Conservation (phyloP, 2,329 filamentous ascomycete species). For the Harringtonia aguacate region DNA sequence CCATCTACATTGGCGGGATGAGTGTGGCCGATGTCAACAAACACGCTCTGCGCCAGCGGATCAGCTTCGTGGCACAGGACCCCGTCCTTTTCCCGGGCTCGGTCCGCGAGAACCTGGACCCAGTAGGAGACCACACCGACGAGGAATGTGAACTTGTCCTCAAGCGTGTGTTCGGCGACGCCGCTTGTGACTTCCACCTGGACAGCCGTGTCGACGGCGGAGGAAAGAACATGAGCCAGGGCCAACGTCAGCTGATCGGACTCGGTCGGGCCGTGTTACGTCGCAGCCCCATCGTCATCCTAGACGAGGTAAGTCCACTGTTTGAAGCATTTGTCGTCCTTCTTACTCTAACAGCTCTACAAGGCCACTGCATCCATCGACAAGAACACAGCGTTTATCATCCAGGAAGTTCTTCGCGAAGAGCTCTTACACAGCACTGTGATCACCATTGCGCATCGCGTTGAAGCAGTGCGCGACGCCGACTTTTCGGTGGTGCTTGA, state of each 20-base stretch:
- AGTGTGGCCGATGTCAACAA: conserved; percentile 44
- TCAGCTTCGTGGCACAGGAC: conserved; percentile 55
- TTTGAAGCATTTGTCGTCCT: neutral
- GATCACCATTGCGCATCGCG: conserved; percentile 55
- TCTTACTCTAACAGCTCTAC: conserved; percentile 2
- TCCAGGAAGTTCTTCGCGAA: conserved; percentile 45
- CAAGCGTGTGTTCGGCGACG: conserved; percentile 43
- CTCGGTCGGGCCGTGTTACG: conserved; percentile 50
- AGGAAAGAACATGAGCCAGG: conserved; percentile 51
- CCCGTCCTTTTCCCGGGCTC: conserved; percentile 51
- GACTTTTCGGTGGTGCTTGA: conserved; percentile 44
- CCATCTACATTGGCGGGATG: conserved; percentile 42
- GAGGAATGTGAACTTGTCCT: conserved; percentile 40
- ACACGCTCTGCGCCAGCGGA: conserved; percentile 41
- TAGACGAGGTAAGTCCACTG: conserved; percentile 35
- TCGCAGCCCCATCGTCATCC: conserved; percentile 47
- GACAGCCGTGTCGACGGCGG: conserved; percentile 44
- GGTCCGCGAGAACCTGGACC: conserved; percentile 56
- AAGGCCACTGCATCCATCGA: conserved; percentile 52
- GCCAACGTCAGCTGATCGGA: conserved; percentile 51
- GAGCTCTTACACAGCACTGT: conserved; percentile 47
- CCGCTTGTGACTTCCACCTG: conserved; percentile 24
- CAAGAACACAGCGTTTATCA: conserved; percentile 43
- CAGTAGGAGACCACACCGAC: conserved; percentile 47
- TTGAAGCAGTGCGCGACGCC: conserved; percentile 51